Base-by-base conservation (phyloP, 306 rosid species). In the Benincasa hispida region DNA sequence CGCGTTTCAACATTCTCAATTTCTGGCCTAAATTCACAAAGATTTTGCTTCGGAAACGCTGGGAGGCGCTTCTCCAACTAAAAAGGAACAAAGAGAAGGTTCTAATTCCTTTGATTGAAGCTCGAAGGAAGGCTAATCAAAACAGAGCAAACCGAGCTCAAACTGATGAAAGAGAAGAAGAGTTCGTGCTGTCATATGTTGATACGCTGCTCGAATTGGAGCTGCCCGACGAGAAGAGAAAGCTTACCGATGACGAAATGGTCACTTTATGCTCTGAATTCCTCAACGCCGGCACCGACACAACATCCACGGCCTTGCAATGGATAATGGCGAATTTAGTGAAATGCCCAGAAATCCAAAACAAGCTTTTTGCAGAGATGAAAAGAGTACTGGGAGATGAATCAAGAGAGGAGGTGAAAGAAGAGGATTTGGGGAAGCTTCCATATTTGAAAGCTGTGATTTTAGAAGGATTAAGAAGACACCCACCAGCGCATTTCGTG, bases 261-360 rank as follows among this genome's bases (percentile, higher is more conserved):
- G 89, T 84, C 41, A 86, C 89, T 72, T 34, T 86, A 72, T 80
- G 85, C 51, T 65, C 85, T 0, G 91, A 88, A 53, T 88, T 86
- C 66, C 45, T 88, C 61, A 28, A 80, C 12, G 89, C 81, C 5
- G 89, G 91, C 13, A 84, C 0, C 5, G 91, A 88, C 69, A 88
- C 91, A 15, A 84, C 89, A 6, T 79, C 79, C 2, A 77, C 83
- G 10, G 67, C 91, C 1, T 77, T 83, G 82, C 45, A 60, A 45
- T 88, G 89, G 91, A 62, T 53, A 10, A 86, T 86, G 89, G 88
- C 91, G 0, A 88, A 88, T 65, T 35, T 88, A 39, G 89, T 88
- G 76, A 88, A 86, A 62, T 12, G 82, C 74, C 85, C 79, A 65
- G 39, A 75, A 9, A 18, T 86, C 72, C 91, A 88, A 82, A 82